Percentiles rank a stretch among this genome's conserved stretches.
Evolutionary conservation across 371 early-diverging fungal species (phyloP).

Genomic region (Mucor lusitanicus): DNA sequence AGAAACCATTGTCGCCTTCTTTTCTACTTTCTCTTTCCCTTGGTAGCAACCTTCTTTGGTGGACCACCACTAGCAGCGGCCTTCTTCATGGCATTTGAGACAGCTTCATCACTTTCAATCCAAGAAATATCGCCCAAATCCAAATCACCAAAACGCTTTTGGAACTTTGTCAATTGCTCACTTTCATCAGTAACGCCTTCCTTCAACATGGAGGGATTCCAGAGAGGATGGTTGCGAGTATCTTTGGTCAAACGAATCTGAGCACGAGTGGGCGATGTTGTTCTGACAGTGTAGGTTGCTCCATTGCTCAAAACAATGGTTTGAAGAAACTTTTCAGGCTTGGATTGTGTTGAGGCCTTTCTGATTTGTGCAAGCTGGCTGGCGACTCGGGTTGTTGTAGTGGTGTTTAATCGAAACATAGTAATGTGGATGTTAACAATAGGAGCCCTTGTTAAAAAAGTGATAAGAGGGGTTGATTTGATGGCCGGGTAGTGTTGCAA

Average conservation of each 20-base stretch:
- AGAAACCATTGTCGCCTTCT: neutral
- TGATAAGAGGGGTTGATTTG: neutral
- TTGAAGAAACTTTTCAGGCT: slow-evolving; percentile 79
- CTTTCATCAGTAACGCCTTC: slow-evolving; percentile 65
- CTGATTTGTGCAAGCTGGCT: slow-evolving; percentile 11
- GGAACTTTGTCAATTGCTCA: slow-evolving; percentile 77
- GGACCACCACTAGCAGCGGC: slow-evolving; percentile 41
- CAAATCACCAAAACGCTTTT: slow-evolving; percentile 74
- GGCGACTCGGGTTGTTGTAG: slow-evolving; percentile 4
- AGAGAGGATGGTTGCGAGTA: slow-evolving; percentile 89
- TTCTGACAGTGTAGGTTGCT: slow-evolving; percentile 78
- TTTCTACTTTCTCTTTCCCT: slow-evolving; percentile 44
- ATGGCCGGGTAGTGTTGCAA: neutral
- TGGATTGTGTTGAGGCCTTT: slow-evolving; percentile 15
- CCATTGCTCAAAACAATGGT: slow-evolving; percentile 90
- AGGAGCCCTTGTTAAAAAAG: slow-evolving; percentile 11
- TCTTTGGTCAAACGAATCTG: slow-evolving; percentile 88
- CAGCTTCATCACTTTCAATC: slow-evolving; percentile 50
- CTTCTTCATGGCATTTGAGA: slow-evolving; percentile 50
- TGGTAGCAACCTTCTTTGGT: slow-evolving; percentile 27
- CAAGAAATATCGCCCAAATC: slow-evolving; percentile 54
- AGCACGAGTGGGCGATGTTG: slow-evolving; percentile 81
- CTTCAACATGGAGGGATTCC: slow-evolving; percentile 79
- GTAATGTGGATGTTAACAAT: neutral
- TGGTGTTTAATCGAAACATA: slow-evolving; percentile 1